Conservation (phyloP, 1,139 yeast species). For the Magnusiomyces suaveolens region DNA sequence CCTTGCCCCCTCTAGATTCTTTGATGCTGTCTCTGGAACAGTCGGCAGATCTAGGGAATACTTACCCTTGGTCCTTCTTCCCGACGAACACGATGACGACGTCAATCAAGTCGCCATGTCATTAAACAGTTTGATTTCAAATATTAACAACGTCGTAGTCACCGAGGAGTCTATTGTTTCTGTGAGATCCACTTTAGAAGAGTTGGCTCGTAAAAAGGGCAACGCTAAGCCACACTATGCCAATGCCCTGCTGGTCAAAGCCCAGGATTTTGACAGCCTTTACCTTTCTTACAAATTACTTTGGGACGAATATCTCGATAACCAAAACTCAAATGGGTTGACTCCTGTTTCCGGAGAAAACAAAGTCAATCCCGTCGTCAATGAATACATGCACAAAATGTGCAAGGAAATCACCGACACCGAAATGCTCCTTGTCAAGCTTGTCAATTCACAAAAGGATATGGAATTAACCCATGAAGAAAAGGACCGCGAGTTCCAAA, state of each 20-base stretch:
- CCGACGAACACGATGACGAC: slow-evolving; percentile 23
- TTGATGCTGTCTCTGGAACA: slow-evolving; percentile 25
- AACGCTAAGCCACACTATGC: slow-evolving; percentile 17
- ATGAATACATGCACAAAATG: slow-evolving; percentile 10
- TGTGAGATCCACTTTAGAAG: slow-evolving; percentile 18
- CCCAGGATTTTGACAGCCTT: slow-evolving; percentile 18
- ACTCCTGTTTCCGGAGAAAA: not conserved
- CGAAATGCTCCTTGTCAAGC: slow-evolving; percentile 13
- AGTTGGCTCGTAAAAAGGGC: slow-evolving; percentile 18
- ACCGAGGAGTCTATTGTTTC: slow-evolving; percentile 20
- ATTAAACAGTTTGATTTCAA: slow-evolving; percentile 25
- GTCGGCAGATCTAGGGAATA: slow-evolving; percentile 24
- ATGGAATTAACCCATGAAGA: slow-evolving; percentile 1
- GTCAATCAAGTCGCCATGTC: slow-evolving; percentile 23
- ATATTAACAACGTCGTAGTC: slow-evolving; percentile 25
- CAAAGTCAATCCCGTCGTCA: slow-evolving; percentile 11
- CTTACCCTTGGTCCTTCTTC: slow-evolving; percentile 25
- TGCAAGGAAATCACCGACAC: slow-evolving; percentile 14
- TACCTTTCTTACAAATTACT: slow-evolving; percentile 13
- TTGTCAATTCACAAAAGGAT: slow-evolving; percentile 12
- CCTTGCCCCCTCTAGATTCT: slow-evolving; percentile 23
- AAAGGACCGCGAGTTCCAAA: not conserved
- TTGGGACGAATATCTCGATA: slow-evolving; percentile 15
- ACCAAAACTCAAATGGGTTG: not conserved
- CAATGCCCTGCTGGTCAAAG: slow-evolving; percentile 19